These are phyloP conservation scores for Colletotrichum zoysiae DNA, from an alignment of 2,329 filamentous ascomycete species.

Conservation along the genomic window DNA sequence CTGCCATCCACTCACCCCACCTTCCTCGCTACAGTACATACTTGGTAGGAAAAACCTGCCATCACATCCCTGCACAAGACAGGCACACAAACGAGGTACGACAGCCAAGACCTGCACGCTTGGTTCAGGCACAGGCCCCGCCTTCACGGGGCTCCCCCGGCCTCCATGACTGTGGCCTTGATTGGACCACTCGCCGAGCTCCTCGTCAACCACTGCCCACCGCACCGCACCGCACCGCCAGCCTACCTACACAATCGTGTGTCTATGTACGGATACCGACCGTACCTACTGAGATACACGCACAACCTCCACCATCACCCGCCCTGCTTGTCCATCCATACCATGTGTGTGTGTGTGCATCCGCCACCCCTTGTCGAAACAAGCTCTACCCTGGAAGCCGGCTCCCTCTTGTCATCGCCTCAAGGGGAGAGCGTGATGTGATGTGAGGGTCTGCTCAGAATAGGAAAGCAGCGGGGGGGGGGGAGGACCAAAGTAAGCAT, in stretches of 20 bases:
- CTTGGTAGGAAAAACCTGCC: neutral
- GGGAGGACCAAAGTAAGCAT: conserved; percentile 13
- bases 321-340: neutral
- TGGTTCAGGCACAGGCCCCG: conserved; percentile 13
- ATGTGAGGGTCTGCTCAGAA: neutral
- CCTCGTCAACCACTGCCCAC: neutral
- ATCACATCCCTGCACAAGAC: neutral
- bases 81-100: conserved; percentile 2
- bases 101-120: conserved; percentile 2
- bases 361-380: conserved; percentile 35
- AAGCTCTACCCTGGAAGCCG: conserved; percentile 34
- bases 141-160: conserved; percentile 3
- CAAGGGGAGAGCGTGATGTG: conserved; percentile 9
- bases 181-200: conserved; percentile 1
- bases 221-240: neutral
- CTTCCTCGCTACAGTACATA: no score
- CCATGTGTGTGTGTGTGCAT: neutral
- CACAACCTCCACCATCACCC: neutral
- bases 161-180: neutral
- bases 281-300: neutral
- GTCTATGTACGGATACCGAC: no score
- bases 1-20: no score
- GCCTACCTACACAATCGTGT: neutral
- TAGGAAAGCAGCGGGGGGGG: neutral
- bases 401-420: conserved; percentile 30